phyloP scores from a whole-genome alignment of 306 rosid species.

The Ochetophila trinervis region DNA sequence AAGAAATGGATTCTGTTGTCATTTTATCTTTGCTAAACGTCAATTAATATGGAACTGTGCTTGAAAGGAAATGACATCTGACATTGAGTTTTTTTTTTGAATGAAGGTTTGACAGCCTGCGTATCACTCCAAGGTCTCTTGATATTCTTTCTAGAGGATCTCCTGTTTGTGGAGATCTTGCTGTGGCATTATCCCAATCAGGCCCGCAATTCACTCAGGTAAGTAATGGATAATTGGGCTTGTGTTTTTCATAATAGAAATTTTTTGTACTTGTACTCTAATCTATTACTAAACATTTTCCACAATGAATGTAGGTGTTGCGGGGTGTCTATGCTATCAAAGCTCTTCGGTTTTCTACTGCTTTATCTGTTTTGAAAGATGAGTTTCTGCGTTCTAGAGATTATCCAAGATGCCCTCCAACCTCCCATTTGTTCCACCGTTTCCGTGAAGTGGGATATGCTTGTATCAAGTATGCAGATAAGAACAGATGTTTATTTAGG shows the following conservation, averaged over 20 bases:
- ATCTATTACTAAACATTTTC: constrained; percentile 32
- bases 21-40: constrained; percentile 26
- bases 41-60: background rate
- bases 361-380: constrained; percentile 84
- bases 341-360: constrained; percentile 83
- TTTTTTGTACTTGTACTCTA: constrained; percentile 19
- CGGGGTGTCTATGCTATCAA: constrained; percentile 91
- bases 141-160: constrained; percentile 95
- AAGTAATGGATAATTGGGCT: constrained; percentile 20
- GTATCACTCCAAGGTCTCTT: constrained; percentile 93
- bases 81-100: constrained; percentile 30
- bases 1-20: constrained; percentile 17
- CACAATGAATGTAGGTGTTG: constrained; percentile 59
- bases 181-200: constrained; percentile 95
- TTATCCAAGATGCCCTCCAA: constrained; percentile 95
- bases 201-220: constrained; percentile 99
- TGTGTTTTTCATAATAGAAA: constrained; percentile 8
- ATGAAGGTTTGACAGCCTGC: constrained; percentile 97
- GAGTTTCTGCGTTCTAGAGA: constrained; percentile 96
- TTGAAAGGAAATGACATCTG: constrained; percentile 26
- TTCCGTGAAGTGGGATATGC: constrained; percentile 93
- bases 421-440: constrained; percentile 85
- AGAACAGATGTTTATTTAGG: constrained; percentile 8
- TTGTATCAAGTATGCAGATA: constrained; percentile 75
- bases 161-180: constrained; percentile 98